These are phyloP conservation scores for Venturia pyrina DNA, from an alignment of 2,329 filamentous ascomycete species.

Conservation along the genomic window DNA sequence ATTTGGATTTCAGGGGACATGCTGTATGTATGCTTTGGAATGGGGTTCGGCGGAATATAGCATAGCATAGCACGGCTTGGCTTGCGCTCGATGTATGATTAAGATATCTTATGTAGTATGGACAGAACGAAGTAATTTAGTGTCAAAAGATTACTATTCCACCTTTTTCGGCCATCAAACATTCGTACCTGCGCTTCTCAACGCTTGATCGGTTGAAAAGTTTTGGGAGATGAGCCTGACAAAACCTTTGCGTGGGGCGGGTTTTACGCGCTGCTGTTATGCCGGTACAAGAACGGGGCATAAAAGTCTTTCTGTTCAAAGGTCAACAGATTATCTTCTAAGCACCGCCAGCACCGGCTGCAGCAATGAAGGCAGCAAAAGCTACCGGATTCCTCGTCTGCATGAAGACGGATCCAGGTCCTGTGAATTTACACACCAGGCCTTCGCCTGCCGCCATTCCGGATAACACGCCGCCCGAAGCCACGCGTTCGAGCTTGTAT, in stretches of 20 bases:
- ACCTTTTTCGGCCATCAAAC: no score
- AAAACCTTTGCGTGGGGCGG: neutral
- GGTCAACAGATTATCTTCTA: neutral
- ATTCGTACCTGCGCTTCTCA: no score
- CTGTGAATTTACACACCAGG: conserved; percentile 83
- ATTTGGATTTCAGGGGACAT: no score
- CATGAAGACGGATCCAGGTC: conserved; percentile 81
- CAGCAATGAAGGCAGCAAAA: conserved; percentile 33
- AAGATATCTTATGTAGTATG: no score
- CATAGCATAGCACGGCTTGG: neutral
- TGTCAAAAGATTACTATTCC: no score
- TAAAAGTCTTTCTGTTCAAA: neutral
- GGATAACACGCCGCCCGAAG: conserved; percentile 90
- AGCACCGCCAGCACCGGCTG: neutral
- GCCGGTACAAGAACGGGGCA: neutral
- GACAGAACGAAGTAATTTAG: neutral
- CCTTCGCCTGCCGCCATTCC: conserved; percentile 73
- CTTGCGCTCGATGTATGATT: neutral
- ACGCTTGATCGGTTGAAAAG: no score
- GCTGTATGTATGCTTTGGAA: neutral
- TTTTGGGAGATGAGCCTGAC: neutral
- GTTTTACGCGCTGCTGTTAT: no score
- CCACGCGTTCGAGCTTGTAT: conserved; percentile 80
- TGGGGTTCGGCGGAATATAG: neutral
- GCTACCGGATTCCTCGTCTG: conserved; percentile 78